These are phyloP conservation scores for Fusarium sp. DNA, from an alignment of 2,329 filamentous ascomycete genomes.

Conservation along the genomic window DNA sequence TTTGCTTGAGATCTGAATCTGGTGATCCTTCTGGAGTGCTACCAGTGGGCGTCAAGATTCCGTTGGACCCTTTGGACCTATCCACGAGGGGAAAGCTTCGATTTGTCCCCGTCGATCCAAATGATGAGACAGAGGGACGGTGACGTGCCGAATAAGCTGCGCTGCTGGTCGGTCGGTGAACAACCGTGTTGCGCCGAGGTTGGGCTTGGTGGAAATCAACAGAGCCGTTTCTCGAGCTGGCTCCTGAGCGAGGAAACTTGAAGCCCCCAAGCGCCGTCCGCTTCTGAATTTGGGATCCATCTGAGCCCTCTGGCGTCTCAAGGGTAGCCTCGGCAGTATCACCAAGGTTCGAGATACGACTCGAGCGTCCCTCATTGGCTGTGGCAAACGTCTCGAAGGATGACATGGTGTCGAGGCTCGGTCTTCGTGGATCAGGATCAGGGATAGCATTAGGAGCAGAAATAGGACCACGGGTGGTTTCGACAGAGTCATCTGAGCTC, in stretches of 20 bases:
- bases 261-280: constrained; percentile 43
- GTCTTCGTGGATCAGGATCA: constrained; percentile 48
- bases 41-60: constrained; percentile 51
- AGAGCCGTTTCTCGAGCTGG: constrained; percentile 36
- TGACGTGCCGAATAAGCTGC: constrained; percentile 25
- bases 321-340: constrained; percentile 33
- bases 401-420: constrained; percentile 60
- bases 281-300: constrained; percentile 36
- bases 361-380: constrained; percentile 60
- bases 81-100: constrained; percentile 70
- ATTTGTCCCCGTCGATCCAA: constrained; percentile 66
- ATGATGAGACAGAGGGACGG: constrained; percentile 64
- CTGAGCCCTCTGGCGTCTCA: constrained; percentile 34
- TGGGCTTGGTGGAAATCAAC: constrained; percentile 40
- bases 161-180: constrained; percentile 52
- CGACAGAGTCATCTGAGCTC: constrained; percentile 68
- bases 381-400: constrained; percentile 66
- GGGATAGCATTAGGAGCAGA: constrained; percentile 12
- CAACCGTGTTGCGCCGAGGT: constrained; percentile 48
- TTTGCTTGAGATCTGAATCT: constrained; percentile 58
- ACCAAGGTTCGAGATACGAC: constrained; percentile 47
- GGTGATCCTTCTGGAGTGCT: constrained; percentile 57
- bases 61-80: constrained; percentile 57
- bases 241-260: constrained; percentile 32
- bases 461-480: constrained; percentile 64